Evolutionary conservation across 345 rosid genomes (phyloP).

Genomic region (Bretschneidera sinensis): DNA sequence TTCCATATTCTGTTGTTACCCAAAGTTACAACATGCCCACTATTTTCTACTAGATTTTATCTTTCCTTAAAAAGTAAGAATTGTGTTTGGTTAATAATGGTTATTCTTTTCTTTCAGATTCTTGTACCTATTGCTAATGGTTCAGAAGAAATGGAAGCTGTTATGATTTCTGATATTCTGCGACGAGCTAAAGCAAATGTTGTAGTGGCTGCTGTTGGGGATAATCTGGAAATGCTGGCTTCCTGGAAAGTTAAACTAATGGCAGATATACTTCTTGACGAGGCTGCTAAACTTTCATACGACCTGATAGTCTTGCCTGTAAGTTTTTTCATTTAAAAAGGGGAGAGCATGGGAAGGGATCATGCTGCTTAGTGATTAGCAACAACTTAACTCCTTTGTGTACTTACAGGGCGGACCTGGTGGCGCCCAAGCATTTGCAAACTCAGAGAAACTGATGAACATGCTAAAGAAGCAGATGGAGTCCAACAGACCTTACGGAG

Average conservation of each 20-base stretch:
- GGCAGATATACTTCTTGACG: conserved; percentile 83
- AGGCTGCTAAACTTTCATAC: conserved; percentile 72
- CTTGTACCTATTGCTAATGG: conserved; percentile 91
- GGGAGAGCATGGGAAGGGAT: neutral
- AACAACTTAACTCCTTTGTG: conserved; percentile 5
- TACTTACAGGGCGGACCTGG: conserved; percentile 78
- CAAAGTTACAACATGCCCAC: neutral
- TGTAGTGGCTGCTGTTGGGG: conserved; percentile 80
- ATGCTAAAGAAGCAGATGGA: conserved; percentile 74
- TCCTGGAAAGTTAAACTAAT: conserved; percentile 79
- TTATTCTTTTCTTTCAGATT: conserved; percentile 42
- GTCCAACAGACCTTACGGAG: conserved; percentile 78
- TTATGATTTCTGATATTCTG: conserved; percentile 67
- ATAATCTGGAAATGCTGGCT: conserved; percentile 67
- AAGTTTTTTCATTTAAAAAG: conserved; percentile 21
- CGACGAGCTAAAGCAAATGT: conserved; percentile 86
- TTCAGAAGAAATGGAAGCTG: conserved; percentile 94
- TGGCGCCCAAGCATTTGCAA: conserved; percentile 89
- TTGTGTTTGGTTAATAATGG: neutral
- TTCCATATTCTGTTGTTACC: neutral
- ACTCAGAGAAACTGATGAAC: conserved; percentile 67
- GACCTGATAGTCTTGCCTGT: conserved; percentile 91
- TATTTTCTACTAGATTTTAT: neutral
- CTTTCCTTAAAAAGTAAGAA: conserved; percentile 2
- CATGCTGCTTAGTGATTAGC: neutral